Evolutionary conservation across 2,329 filamentous ascomycete species (phyloP), one percentile per base, ranked within the genome.

Genomic region (Venturia asperata): DNA sequence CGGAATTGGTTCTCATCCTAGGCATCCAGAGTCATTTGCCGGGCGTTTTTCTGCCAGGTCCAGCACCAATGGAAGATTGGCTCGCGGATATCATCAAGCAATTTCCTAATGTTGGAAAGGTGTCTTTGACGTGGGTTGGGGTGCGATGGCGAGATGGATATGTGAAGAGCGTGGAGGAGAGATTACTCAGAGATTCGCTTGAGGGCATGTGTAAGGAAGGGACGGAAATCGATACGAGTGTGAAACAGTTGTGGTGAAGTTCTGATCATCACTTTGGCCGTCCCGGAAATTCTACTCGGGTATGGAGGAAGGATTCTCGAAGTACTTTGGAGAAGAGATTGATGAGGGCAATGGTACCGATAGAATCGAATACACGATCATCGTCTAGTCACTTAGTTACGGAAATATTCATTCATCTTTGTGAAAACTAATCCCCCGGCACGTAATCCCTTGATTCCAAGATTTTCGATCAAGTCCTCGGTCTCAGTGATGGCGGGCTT

Each of bases 61-160:
- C 52, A n/a, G 52, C 52, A 9, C 52, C 52, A 11, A 58, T 58
- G 30, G 52, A 58, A 37, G 30, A 58, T n/a, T 58, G 52, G 52
- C 52, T 58, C n/a, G 52, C 52, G 3, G 17, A 37, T 58, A 58
- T 58, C 30, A 37, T 58, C 15, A 58, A 37, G 19, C 52, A 58
- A n/a, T 58, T 58, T 11, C 52, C 52, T 11, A 34, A 58, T n/a
- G 52, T 58, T 3, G n/a, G 15, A 27, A 58, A 58, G 17, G 27
- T 58, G 19, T 58, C 52, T 37, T n/a, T 58, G 52, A 37, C 27
- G 52, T 58, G 52, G 52, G 52, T 2, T 9, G 52, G 52, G n/a
- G 27, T 58, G 30, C 15, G 30, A 37, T 58, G 52, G 52, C 52
- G 13, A 58, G 30, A 58, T 19, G 52, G 30, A 19, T 37, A 37